A percentile compares a stretch with the other conserved stretches of the same genome.
phyloP scores from a whole-genome alignment of 768 basidiomycete species.

The Infundibulicybe gibba region DNA sequence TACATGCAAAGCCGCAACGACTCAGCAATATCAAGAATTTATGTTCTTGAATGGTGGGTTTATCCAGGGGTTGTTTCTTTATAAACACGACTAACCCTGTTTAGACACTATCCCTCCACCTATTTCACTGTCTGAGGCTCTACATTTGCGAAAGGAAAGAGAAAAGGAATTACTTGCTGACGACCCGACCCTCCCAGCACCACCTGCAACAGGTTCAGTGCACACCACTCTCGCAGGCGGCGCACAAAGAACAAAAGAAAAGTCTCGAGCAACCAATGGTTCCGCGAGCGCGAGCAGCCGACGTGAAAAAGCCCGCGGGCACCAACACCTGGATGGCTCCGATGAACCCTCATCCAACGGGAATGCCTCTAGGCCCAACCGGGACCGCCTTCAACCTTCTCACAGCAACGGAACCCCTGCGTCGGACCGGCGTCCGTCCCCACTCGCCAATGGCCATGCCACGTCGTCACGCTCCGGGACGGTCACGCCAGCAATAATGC shows the following conservation, averaged over 20 bases:
- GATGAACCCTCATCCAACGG: constrained; percentile 9
- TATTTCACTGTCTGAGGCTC: constrained; percentile 55
- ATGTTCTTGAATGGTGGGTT: constrained; percentile 64
- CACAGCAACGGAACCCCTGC: constrained; percentile 16
- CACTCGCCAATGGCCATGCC: constrained; percentile 17
- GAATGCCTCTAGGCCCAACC: constrained; percentile 1
- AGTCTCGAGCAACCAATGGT: constrained; percentile 26
- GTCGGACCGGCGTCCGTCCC: constrained; percentile 19
- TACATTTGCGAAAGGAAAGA: constrained; percentile 47
- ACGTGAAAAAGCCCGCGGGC: constrained; percentile 6
- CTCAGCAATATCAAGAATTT: constrained; percentile 63
- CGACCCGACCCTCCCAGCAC: constrained; percentile 37
- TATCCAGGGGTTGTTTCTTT: not conserved
- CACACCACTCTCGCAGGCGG: constrained; percentile 10
- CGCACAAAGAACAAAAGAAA: constrained; percentile 33
- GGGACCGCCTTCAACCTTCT: not conserved
- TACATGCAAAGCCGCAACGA: constrained; percentile 44
- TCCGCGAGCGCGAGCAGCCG: constrained; percentile 29
- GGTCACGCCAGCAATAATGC: constrained; percentile 14
- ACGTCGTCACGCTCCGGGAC: constrained; percentile 16
- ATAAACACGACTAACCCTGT: constrained; percentile 4
- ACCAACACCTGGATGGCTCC: constrained; percentile 9
- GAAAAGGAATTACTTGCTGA: constrained; percentile 57
- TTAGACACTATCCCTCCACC: constrained; percentile 68
- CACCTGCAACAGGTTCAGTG: constrained; percentile 6